These are phyloP conservation scores for Diversispora epigaea DNA, from an alignment of 192 early-diverging fungal genomes.

Conservation along the genomic window DNA sequence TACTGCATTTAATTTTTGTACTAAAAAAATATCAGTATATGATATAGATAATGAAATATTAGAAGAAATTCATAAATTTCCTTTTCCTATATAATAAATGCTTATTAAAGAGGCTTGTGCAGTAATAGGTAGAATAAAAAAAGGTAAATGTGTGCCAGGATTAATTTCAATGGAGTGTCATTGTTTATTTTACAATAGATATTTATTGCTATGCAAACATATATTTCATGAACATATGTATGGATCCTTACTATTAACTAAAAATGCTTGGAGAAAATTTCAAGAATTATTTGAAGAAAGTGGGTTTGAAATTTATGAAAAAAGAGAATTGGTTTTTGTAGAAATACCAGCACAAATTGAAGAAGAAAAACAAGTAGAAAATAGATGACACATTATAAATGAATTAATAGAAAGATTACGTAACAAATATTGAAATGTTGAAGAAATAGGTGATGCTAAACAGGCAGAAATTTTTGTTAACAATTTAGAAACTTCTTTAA, in stretches of 20 bases:
- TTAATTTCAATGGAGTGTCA: constrained; percentile 12
- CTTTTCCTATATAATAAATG: constrained; percentile 15
- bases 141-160: constrained; percentile 5
- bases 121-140: constrained; percentile 9
- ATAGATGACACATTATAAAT: constrained; percentile 15
- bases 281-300: constrained; percentile 24
- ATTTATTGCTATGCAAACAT: constrained; percentile 17
- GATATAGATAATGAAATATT: constrained; percentile 5
- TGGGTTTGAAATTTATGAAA: constrained; percentile 28
- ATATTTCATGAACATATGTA: constrained; percentile 23
- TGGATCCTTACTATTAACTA: neutral
- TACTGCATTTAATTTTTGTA: too few species aligned
- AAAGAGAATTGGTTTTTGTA: neutral
- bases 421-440: neutral
- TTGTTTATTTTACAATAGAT: constrained; percentile 10
- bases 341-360: neutral
- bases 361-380: constrained; percentile 12
- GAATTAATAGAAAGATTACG: constrained; percentile 15
- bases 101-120: constrained; percentile 20
- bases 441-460: neutral
- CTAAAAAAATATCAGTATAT: constrained; percentile 27
- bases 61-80: constrained; percentile 22
- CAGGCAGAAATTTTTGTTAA: constrained; percentile 5
- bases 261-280: constrained; percentile 26
- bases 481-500: too few species aligned